Base-by-base conservation (phyloP, 192 early-diverging fungal genomes). In the Podochytrium sp. region DNA sequence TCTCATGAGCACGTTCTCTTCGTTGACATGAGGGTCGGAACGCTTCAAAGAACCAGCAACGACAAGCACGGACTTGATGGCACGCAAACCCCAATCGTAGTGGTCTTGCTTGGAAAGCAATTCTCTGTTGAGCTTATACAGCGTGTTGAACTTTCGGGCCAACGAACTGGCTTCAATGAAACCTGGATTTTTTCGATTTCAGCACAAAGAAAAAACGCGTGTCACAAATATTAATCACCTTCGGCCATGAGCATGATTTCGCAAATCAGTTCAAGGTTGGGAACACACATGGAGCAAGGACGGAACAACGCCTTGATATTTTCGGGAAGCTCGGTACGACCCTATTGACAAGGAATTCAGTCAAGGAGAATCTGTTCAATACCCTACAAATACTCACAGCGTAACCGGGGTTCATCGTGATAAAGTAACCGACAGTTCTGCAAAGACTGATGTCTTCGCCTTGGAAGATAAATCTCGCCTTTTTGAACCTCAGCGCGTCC, bases 211-310 rank as follows among this genome's bases (percentile, higher is more conserved):
- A 40, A 30, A 29, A 23, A 65, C 7, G 38, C 5, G 25, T 40
- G 32, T 40, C 53, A 7, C 12, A 56, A 10, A 32, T 20, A 34
- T 14, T 14, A 70, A 12, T 56, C n/a, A 71, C 69, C 88, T 89
- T 90, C 88, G 3, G 88, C 86, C 88, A 90, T 90, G 33, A 90
- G 65, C 85, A 87, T 90, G 79, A 90, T 90, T 89, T 90, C 88
- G 60, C 84, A 86, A 78, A 90, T 90, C 35, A 90, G 80, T 69
- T 90, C 86, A 43, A 90, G 73, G 68, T 90, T 87, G 23, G 88
- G 88, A 18, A 90, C 87, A 53, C 76, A 75, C 88, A 90, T 90
- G 27, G 88, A 88, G 65, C 88, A 90, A 1, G 88, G 88, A 27
- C 88, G 76, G 84, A 90, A 90, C 2, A 90, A 77, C 0, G 88